phyloP scores from a whole-genome alignment of 768 basidiomycete genomes.

The Amanita fuliginea region DNA sequence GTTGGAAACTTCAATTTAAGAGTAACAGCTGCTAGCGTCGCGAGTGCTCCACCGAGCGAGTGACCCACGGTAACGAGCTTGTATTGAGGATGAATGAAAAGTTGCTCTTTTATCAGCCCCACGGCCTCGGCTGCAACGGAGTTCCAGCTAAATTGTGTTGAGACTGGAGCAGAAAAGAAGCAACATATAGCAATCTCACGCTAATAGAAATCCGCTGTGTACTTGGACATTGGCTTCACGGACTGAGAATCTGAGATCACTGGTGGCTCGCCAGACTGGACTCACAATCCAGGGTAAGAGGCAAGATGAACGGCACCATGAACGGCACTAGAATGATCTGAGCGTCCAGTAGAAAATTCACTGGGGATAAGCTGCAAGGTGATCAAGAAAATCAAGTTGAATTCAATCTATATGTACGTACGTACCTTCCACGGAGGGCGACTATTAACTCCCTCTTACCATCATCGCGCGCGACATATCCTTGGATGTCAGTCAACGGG shows the following conservation, averaged over 20 bases:
- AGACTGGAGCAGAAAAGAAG: background rate
- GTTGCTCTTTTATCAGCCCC: conserved; percentile 22
- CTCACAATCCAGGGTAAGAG: conserved; percentile 20
- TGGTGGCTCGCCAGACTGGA: background rate
- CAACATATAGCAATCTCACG: conserved; percentile 20
- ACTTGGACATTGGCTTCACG: conserved; percentile 16
- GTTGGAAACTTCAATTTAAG: conserved; percentile 30
- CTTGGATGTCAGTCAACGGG: conserved; percentile 30
- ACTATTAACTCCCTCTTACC: conserved; percentile 34
- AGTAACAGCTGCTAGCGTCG: conserved; percentile 35
- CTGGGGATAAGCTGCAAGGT: conserved; percentile 24
- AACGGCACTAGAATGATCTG: conserved; percentile 32
- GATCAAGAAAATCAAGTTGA: background rate
- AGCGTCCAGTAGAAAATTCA: conserved; percentile 31
- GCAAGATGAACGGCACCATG: conserved; percentile 29
- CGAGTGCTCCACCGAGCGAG: conserved; percentile 42
- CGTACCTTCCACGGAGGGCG: conserved; percentile 39
- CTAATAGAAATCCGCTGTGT: conserved; percentile 39
- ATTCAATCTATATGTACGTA: background rate
- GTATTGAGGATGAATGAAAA: conserved; percentile 24
- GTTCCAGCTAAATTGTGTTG: conserved; percentile 31
- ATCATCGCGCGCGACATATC: conserved; percentile 40
- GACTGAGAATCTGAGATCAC: conserved; percentile 26
- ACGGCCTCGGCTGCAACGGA: conserved; percentile 31
- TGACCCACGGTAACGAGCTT: conserved; percentile 38